Base-by-base conservation (phyloP, 2,329 filamentous ascomycete genomes). In the Diaporthe helianthi region DNA sequence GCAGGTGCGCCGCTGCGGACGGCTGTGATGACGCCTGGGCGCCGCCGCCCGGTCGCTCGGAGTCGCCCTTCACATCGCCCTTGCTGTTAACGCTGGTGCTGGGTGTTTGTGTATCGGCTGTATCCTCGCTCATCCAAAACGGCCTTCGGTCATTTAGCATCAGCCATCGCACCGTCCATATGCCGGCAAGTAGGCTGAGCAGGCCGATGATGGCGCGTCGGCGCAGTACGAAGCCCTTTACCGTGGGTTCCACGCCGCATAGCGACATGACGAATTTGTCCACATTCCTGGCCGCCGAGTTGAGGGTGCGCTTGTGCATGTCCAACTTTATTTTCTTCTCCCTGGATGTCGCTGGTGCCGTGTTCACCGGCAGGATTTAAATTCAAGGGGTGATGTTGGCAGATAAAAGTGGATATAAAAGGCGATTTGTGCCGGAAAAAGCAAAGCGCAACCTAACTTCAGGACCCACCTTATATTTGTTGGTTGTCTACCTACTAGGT, bases 111-210 rank as follows among this genome's bases (percentile, higher is more conserved):
- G 26, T 1, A 1, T 47, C n/a, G 6, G 36, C 44, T 29, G 26
- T 1, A 1, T 47, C n/a, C 12, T 49, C 44, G 4, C 29, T 33
- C 58, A 63, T 63, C 58, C 58, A 63, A 36, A 63, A 63, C 12
- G 58, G 58, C 44, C 44, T 49, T 10, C 58, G 44, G 17, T 49
- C 58, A 9, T 63, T 49, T 29, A 52, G 61, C 29, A 44, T 53
- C 22, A 53, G 66, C 58, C 65, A 68, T 7, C 49, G 58, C 31
- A 65, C 19, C 4, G 51, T 49, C 69, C 69, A 71, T 19, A 71
- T 68, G 46, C 55, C 31, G 7, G 65, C 24, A 1, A 71, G 60
- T 7, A 61, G 51, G 33, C 44, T 29, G 17, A 69, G 44, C 13
- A 63, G 58, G 58, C 58, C 58, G 58, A 49, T 49, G 26, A 63